Conservation (phyloP, 2,329 filamentous ascomycete genomes). For the Proliferodiscus dingleyae region DNA sequence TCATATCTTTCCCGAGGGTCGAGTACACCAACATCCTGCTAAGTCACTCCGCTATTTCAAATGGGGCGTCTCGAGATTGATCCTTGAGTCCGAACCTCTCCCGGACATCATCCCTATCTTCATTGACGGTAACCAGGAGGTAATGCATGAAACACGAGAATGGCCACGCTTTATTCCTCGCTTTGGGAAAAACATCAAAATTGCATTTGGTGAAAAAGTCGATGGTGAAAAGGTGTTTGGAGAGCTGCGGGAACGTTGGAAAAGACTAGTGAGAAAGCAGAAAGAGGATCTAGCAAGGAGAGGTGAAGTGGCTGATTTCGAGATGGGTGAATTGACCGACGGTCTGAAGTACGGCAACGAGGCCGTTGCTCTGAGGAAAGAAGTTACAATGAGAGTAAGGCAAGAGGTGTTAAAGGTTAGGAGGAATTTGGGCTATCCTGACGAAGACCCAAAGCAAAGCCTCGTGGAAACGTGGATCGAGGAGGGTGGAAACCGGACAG, state of each 20-base stretch:
- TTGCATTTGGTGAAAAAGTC: constrained; percentile 75
- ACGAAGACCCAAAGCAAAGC: constrained; percentile 73
- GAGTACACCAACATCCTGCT: constrained; percentile 79
- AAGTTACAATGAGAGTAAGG: constrained; percentile 74
- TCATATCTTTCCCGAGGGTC: constrained; percentile 93
- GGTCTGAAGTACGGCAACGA: constrained; percentile 66
- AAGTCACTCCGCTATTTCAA: constrained; percentile 93
- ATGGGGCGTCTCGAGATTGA: constrained; percentile 89
- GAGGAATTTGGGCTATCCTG: constrained; percentile 60
- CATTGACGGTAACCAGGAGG: constrained; percentile 79
- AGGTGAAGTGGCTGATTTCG: constrained; percentile 29
- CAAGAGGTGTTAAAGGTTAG: constrained; percentile 77
- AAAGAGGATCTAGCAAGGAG: constrained; percentile 36
- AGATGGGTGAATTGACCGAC: constrained; percentile 58
- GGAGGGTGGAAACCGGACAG: constrained; percentile 48
- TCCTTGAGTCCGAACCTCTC: constrained; percentile 81
- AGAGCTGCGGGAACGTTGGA: constrained; percentile 71
- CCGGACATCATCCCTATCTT: constrained; percentile 92
- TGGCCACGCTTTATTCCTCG: constrained; percentile 82
- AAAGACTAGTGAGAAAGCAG: constrained; percentile 54
- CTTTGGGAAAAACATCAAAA: constrained; percentile 60
- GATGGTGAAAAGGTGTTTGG: constrained; percentile 73
- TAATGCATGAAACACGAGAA: constrained; percentile 79
- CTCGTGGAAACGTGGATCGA: constrained; percentile 75
- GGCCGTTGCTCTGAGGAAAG: constrained; percentile 69